phyloP scores from a whole-genome alignment of 176 grass and related monocot genomes.

The Bolboschoenus planiculmis region DNA sequence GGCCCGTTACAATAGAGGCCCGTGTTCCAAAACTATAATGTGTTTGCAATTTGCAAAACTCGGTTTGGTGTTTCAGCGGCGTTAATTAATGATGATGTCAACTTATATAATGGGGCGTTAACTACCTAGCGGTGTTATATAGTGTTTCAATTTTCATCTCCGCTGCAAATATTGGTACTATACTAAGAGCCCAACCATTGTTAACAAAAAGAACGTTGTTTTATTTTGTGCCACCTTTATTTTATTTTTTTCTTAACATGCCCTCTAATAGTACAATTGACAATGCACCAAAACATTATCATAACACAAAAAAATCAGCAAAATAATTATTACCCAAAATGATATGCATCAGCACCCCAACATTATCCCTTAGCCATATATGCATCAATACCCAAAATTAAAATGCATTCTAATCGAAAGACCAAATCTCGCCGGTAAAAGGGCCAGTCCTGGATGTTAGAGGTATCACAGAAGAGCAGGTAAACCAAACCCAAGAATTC shows the following conservation, averaged over 20 bases:
- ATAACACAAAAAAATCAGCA: neutral
- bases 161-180: neutral
- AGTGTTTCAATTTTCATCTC: neutral
- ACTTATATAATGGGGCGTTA: neutral
- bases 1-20: neutral
- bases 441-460: neutral
- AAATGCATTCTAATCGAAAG: constrained; percentile 4
- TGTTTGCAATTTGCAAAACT: neutral
- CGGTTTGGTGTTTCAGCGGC: neutral
- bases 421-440: neutral
- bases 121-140: neutral
- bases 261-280: neutral
- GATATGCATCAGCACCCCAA: neutral
- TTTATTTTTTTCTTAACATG: neutral
- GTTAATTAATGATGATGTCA: neutral
- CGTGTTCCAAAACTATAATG: neutral
- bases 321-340: neutral
- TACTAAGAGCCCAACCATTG: too few relatives aligned
- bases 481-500: neutral
- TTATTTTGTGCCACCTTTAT: neutral
- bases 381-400: neutral
- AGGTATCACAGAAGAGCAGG: neutral
- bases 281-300: neutral
- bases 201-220: neutral
- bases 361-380: neutral